Percentiles rank a stretch among this genome's conserved stretches.
phyloP scores from a whole-genome alignment of 192 early-diverging fungal species.

The Umbelopsis sp. region DNA sequence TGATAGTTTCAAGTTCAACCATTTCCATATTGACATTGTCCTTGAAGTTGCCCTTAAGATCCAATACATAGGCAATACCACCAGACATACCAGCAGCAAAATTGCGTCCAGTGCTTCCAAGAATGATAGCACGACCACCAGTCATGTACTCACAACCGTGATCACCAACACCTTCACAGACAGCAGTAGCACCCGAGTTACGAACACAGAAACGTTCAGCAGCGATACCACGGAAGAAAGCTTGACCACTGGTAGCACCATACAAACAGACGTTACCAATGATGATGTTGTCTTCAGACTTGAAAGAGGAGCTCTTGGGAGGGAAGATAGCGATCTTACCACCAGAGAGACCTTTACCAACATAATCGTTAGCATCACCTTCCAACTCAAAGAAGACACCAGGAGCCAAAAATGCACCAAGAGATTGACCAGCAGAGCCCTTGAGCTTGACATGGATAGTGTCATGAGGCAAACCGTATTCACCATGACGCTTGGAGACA shows the following conservation, averaged over 20 bases:
- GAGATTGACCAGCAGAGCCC: conserved; percentile 95
- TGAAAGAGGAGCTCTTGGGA: conserved; percentile 77
- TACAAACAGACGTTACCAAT: conserved; percentile 98
- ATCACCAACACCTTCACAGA: conserved; percentile 96
- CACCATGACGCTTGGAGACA: conserved; percentile 76
- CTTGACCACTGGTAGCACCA: conserved; percentile 90
- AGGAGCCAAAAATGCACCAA: conserved; percentile 91
- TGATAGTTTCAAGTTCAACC: conserved; percentile 84
- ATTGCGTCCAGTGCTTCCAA: conserved; percentile 91
- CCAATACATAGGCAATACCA: conserved; percentile 94
- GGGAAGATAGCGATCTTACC: conserved; percentile 90
- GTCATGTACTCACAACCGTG: conserved; percentile 99
- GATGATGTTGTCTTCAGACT: conserved; percentile 87
- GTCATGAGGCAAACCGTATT: conserved; percentile 80
- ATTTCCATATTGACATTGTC: conserved; percentile 88
- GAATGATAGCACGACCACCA: conserved; percentile 88
- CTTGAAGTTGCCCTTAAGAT: conserved; percentile 63
- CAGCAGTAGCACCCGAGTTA: conserved; percentile 96
- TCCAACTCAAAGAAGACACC: conserved; percentile 92
- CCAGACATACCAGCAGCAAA: conserved; percentile 99
- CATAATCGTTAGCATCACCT: conserved; percentile 99
- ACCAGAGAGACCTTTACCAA: conserved; percentile 97
- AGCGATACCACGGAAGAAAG: conserved; percentile 92
- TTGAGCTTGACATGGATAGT: conserved; percentile 85
- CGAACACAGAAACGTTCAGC: conserved; percentile 98